Evolutionary conservation across 257 asterid species (phyloP), one percentile per base, ranked within the genome.

Genomic region (Henckelia pumila): DNA sequence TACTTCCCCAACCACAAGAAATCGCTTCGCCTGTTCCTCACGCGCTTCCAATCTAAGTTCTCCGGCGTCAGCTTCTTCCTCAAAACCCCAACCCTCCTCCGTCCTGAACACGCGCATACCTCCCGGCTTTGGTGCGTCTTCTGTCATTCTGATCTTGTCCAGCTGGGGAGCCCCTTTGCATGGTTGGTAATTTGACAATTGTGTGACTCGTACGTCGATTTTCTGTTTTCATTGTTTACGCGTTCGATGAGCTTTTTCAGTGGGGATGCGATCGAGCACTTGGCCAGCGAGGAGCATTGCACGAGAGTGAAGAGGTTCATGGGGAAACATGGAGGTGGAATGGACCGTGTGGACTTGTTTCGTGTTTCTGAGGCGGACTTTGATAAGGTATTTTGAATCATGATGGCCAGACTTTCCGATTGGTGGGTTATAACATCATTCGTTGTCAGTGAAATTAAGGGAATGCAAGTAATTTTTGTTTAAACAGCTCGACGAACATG

Each of bases 291-390:
- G 61, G 96, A 86, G 76, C 98, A 93, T 74, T 52, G 81, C 82
- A 93, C 88, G 88, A 83, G 78, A 73, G 88, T 88, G 58, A 86
- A 93, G 86, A 73, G 81, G 21, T 89, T 89, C 71, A 69, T 93
- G 73, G 84, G 96, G 87, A 93, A 85, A 68, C 44, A 89, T 63
- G 97, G 98, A 17, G 94, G 93, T 72, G 91, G 78, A 16, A 84
- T 76, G 85, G 90, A 86, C 68, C 81, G 80, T 58, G 75, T 75
- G 57, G 87, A 85, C 59, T 76, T 65, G 69, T 83, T 82, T 76
- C 79, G 94, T 30, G 67, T 93, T 61, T 25, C 85, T 63, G 29
- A 25, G 16, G 25, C 22, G 53, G 29, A 5, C 11, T 20, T 21
- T 67, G 5, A 13, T 9, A 49, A 40, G 7, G 49, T 19, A 7